Base-by-base conservation (phyloP, 805 yeast genomes). In the Metschnikowia drakensbergensis region DNA sequence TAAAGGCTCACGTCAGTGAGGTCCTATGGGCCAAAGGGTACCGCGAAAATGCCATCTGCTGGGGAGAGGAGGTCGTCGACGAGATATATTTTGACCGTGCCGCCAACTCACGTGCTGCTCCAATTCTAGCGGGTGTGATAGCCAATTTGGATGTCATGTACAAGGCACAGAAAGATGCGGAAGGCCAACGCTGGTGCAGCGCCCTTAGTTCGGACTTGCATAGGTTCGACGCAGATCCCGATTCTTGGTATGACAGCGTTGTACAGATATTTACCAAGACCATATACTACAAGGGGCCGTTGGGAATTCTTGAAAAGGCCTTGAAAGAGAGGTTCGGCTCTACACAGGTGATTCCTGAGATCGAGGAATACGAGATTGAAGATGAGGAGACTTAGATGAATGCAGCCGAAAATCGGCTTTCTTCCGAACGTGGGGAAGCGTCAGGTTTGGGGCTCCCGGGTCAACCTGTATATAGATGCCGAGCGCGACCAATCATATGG, bases 321-420 rank as follows among this genome's bases (percentile, higher is more conserved):
- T 54, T 72, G 34, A 52, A 57, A 5, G 77, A 72, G 51, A 57
- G 77, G 37, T 65, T 68, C 45, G 76, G 76, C 0, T 62, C 60
- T 5, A 65, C 71, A 0, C 58, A 59, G 40, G 54, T 64, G 30
- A 48, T 71, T 4, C 68, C 66, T 8, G 72, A 69, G 37, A 57
- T 72, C 10, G 75, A 72, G 54, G 73, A 71, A 57, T 64, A 64
- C 51, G 77, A 72, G 54, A 67, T 63, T 3, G 76, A 72, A 54
- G 76, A 72, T 48, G 64, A 53, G 28, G 74, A 69, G 50, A 37
- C 13, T 9, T n/a, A n/a, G 23, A 36, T n/a, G 7, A 17, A 17
- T n/a, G 31, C 36, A 35, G 37, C 37, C n/a, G 37, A 32, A 25
- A n/a, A 25, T 11, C 17, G 17, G 17, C 17, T 17, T 17, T 17